Evolutionary conservation across 75 land plant genomes (phyloP).

Genomic region (Cupressus sempervirens): DNA sequence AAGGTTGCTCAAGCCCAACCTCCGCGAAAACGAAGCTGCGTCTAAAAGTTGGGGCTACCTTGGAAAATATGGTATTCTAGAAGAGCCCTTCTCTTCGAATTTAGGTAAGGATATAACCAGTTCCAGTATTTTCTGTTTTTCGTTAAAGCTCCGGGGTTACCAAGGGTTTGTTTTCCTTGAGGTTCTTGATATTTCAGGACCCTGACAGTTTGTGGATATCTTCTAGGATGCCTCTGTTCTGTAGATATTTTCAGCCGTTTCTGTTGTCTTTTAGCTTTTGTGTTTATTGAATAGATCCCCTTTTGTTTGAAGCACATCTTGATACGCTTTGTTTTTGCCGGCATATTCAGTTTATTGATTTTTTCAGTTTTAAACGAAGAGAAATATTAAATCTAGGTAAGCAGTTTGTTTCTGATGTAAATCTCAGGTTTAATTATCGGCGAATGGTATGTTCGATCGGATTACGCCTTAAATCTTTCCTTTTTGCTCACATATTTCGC

Average conservation of each 20-base stretch:
- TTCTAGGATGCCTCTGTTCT: background rate
- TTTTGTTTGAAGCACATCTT: background rate
- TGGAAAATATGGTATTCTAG: background rate
- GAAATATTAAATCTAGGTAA: background rate
- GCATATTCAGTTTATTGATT: background rate
- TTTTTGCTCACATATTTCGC: too few species aligned
- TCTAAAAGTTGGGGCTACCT: background rate
- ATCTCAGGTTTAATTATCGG: background rate
- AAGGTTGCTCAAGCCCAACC: background rate
- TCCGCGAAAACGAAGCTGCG: background rate
- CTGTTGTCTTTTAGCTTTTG: background rate
- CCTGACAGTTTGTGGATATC: background rate
- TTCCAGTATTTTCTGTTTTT: background rate
- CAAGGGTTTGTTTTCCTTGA: background rate
- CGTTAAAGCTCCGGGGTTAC: background rate
- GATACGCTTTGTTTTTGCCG: background rate
- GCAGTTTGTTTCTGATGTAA: background rate
- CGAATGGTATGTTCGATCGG: background rate
- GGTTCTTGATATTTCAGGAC: background rate
- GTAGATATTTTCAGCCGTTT: background rate
- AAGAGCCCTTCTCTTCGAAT: background rate
- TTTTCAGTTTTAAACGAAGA: background rate
- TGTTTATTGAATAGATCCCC: background rate
- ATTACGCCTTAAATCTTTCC: too few species aligned
- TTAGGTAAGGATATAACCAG: background rate